These are phyloP conservation scores for Metschnikowia dekortorum DNA, from an alignment of 805 yeast genomes.

Conservation along the genomic window DNA sequence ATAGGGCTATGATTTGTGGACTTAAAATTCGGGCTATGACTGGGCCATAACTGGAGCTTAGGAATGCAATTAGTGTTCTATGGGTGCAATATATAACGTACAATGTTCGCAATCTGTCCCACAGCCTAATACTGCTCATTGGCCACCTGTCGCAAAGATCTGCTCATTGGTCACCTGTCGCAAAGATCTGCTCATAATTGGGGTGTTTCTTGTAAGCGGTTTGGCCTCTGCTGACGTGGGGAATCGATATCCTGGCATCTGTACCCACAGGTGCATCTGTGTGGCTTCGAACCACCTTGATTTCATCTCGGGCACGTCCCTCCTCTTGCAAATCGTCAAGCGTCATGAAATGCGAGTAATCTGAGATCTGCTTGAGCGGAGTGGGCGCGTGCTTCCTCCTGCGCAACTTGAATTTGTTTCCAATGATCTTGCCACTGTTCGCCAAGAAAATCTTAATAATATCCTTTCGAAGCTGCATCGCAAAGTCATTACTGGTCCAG, in stretches of 20 bases:
- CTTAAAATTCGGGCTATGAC: no score
- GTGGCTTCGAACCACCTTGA: slow-evolving; percentile 5
- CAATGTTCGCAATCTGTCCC: no score
- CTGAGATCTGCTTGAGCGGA: slow-evolving; percentile 38
- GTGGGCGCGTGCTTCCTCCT: slow-evolving; percentile 25
- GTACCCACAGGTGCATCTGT: not conserved
- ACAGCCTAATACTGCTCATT: not conserved
- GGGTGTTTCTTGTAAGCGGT: not conserved
- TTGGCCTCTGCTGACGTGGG: not conserved
- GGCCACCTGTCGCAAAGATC: not conserved
- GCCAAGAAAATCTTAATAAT: slow-evolving; percentile 52
- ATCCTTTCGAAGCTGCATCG: slow-evolving; percentile 57
- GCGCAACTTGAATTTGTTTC: slow-evolving; percentile 59
- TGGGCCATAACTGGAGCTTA: no score
- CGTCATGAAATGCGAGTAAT: slow-evolving; percentile 35
- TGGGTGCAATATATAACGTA: not conserved
- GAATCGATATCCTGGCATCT: not conserved
- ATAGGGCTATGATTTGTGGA: no score
- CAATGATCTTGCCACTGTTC: slow-evolving; percentile 72
- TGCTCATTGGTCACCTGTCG: not conserved
- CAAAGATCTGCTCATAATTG: not conserved
- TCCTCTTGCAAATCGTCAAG: slow-evolving; percentile 35
- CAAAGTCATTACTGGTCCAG: slow-evolving; percentile 70
- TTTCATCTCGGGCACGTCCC: slow-evolving; percentile 14
- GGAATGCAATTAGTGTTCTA: no score